These are phyloP conservation scores for Bipolaris oryzae DNA, from an alignment of 2,329 filamentous ascomycete genomes.

Conservation along the genomic window DNA sequence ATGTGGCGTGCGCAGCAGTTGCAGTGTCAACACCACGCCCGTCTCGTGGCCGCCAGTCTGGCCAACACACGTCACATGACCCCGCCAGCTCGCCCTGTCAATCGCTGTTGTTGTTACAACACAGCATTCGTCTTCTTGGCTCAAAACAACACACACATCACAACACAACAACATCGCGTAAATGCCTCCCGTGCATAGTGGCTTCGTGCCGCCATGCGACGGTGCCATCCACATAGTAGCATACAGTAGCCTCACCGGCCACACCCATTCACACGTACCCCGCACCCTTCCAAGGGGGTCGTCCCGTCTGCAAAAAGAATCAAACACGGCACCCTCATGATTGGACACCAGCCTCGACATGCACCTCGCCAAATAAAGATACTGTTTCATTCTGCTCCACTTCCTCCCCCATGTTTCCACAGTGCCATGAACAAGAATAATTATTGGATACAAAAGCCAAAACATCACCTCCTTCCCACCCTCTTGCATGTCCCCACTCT, in stretches of 20 bases:
- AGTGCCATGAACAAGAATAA: conserved; percentile 22
- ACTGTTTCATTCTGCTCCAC: conserved; percentile 21
- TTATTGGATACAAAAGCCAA: conserved; percentile 28
- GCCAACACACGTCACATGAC: neutral
- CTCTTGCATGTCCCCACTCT: conserved; percentile 15
- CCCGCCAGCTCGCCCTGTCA: neutral
- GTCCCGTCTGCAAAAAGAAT: neutral
- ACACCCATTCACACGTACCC: conserved; percentile 1
- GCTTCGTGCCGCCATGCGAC: conserved; percentile 15
- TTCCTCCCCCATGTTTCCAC: conserved; percentile 11
- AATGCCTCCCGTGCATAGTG: conserved; percentile 43
- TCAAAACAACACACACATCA: conserved; percentile 16
- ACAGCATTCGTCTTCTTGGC: conserved; percentile 22
- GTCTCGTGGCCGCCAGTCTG: conserved; percentile 20
- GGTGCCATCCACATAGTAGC: neutral
- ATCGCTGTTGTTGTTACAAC: conserved; percentile 11
- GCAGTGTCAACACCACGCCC: conserved; percentile 27
- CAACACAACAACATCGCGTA: conserved; percentile 23
- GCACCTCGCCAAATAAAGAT: neutral
- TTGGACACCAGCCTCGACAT: conserved; percentile 20
- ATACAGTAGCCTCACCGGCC: conserved; percentile 18
- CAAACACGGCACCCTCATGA: conserved; percentile 12
- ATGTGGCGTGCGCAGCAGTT: conserved; percentile 19
- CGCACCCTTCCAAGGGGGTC: conserved; percentile 1
- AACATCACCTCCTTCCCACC: conserved; percentile 6